Conservation (phyloP, 1,284 basidiomycete genomes). For the Athelia sp. region DNA sequence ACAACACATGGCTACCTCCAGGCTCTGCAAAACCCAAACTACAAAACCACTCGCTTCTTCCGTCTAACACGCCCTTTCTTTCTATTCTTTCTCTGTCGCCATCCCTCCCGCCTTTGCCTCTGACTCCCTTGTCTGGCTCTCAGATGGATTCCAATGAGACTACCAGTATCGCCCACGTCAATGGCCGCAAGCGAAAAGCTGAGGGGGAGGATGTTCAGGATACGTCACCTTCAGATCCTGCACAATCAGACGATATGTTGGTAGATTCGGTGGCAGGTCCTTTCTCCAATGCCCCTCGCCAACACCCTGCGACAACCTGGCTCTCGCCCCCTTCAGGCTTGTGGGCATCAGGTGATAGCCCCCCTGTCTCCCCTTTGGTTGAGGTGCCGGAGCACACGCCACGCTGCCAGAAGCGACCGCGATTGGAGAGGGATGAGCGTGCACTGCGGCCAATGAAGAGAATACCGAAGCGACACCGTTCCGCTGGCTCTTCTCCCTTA, state of each 20-base stretch:
- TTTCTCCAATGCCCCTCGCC: slow-evolving; percentile 20
- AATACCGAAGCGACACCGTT: neutral
- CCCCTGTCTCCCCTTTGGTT: neutral
- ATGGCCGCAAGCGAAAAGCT: slow-evolving; percentile 50
- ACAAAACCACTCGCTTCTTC: neutral
- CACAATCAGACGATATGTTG: slow-evolving; percentile 7
- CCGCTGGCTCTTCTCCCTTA: slow-evolving; percentile 18
- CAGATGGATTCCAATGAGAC: slow-evolving; percentile 36
- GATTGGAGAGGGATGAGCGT: neutral
- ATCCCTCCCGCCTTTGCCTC: neutral
- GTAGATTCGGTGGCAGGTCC: slow-evolving; percentile 15
- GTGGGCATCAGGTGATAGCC: neutral
- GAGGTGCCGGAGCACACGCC: neutral
- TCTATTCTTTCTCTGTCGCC: too few relatives aligned
- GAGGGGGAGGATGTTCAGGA: slow-evolving; percentile 38
- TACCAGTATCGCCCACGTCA: slow-evolving; percentile 29
- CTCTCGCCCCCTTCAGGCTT: neutral
- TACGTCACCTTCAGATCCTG: slow-evolving; percentile 16
- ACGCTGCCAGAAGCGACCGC: neutral
- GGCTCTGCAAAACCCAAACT: neutral
- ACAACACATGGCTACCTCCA: too few relatives aligned
- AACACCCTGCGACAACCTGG: neutral
- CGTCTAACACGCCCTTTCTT: neutral
- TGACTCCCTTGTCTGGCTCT: slow-evolving; percentile 17
- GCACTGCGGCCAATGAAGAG: neutral